Percentiles rank a stretch among this genome's conserved stretches.
These are phyloP conservation scores for Neonectria neomacrospora DNA, from an alignment of 2,329 filamentous ascomycete genomes.

Conservation along the genomic window DNA sequence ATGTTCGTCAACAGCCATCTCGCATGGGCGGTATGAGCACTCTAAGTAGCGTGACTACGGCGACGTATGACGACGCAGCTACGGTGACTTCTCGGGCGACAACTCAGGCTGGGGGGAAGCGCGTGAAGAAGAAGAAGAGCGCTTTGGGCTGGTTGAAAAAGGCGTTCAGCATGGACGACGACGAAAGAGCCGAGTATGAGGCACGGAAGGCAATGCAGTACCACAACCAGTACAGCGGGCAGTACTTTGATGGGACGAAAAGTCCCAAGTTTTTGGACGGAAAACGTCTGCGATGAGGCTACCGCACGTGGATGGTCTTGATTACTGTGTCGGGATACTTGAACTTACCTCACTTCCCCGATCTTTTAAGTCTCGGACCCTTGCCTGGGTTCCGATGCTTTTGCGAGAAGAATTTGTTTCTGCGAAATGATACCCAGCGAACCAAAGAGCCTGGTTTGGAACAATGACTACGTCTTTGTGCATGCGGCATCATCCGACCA, in stretches of 20 bases:
- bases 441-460: slow-evolving; percentile 34
- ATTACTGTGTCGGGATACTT: neutral
- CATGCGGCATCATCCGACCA: slow-evolving; percentile 18
- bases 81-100: slow-evolving; percentile 43
- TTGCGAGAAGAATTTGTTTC: slow-evolving; percentile 30
- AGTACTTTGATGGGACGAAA: slow-evolving; percentile 60
- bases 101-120: slow-evolving; percentile 49
- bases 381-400: slow-evolving; percentile 10
- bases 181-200: slow-evolving; percentile 70
- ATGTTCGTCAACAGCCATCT: slow-evolving; percentile 62
- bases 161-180: slow-evolving; percentile 72
- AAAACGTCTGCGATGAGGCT: slow-evolving; percentile 55
- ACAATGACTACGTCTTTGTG: slow-evolving; percentile 17
- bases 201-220: slow-evolving; percentile 60
- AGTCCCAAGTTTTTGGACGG: slow-evolving; percentile 68
- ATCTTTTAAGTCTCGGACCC: slow-evolving; percentile 2
- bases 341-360: neutral
- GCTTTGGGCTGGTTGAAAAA: slow-evolving; percentile 77
- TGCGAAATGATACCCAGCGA: slow-evolving; percentile 45
- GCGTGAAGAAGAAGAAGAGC: slow-evolving; percentile 73
- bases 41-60: slow-evolving; percentile 64
- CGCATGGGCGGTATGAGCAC: slow-evolving; percentile 66
- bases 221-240: slow-evolving; percentile 58
- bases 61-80: slow-evolving; percentile 54
- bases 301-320: neutral